Conservation (phyloP, 495 filamentous ascomycete species). For the Thermochaetoides thermophila region DNA sequence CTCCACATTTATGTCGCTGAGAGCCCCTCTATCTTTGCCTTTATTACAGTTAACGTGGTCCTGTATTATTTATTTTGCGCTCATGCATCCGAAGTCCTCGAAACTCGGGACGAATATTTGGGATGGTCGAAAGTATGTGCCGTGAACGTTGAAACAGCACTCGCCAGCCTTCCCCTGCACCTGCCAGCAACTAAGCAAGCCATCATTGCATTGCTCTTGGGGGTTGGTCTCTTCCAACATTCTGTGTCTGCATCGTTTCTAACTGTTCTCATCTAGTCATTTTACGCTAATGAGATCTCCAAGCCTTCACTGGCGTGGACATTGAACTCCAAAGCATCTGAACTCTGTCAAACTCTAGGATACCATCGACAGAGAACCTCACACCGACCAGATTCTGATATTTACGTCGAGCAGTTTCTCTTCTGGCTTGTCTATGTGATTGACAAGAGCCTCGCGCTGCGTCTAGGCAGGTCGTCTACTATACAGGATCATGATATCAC, state of each 20-base stretch:
- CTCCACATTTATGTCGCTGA: conserved; percentile 42
- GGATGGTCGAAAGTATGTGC: conserved; percentile 30
- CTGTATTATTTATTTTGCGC: conserved; percentile 41
- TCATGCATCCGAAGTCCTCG: conserved; percentile 14
- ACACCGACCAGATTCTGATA: too few species aligned
- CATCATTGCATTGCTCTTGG: conserved; percentile 41
- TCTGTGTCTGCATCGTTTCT: too few species aligned
- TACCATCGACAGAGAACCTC: conserved; percentile 43
- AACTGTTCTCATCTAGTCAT: too few species aligned
- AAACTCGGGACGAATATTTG: conserved; percentile 11
- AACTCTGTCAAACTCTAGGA: conserved; percentile 46
- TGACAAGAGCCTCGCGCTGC: conserved; percentile 42
- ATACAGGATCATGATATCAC: conserved; percentile 51
- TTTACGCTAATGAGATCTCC: conserved; percentile 44
- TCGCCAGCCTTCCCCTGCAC: conserved; percentile 39
- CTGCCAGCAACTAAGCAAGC: conserved; percentile 41
- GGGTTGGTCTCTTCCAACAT: too few species aligned
- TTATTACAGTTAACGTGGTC: conserved; percentile 39
- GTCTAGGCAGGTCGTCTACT: conserved; percentile 43
- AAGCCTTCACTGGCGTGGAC: conserved; percentile 50
- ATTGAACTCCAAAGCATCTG: conserved; percentile 38
- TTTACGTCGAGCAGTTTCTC: conserved; percentile 30
- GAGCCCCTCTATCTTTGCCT: conserved; percentile 33
- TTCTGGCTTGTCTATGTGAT: conserved; percentile 50
- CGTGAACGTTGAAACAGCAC: conserved; percentile 39